A percentile compares a stretch with the other conserved stretches of the same genome.
These are phyloP conservation scores for Phytopythium delawarense DNA, from an alignment of 352 stramenopile genomes.

Conservation along the genomic window DNA sequence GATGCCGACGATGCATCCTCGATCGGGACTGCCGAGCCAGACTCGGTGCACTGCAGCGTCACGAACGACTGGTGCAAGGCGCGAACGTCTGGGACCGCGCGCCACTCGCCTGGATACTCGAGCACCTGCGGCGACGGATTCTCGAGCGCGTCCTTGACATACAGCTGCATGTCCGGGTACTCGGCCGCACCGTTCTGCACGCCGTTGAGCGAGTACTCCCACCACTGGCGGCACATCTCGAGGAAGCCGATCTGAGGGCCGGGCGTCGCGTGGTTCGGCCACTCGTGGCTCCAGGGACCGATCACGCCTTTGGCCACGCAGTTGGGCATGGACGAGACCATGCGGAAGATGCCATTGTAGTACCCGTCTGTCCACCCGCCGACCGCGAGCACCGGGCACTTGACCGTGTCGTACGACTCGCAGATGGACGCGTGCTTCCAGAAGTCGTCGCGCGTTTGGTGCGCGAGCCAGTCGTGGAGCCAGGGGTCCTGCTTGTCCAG, in stretches of 20 bases:
- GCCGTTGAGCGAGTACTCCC: constrained; percentile 34
- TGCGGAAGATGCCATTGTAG: constrained; percentile 42
- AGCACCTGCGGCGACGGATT: constrained; percentile 29
- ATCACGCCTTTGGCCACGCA: constrained; percentile 36
- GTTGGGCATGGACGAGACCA: constrained; percentile 31
- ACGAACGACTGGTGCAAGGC: constrained; percentile 33
- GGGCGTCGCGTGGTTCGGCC: constrained; percentile 38
- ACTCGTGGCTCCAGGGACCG: constrained; percentile 51
- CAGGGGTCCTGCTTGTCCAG: constrained; percentile 40
- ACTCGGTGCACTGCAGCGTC: constrained; percentile 21
- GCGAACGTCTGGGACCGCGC: constrained; percentile 22
- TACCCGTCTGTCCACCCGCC: constrained; percentile 49
- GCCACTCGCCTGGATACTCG: constrained; percentile 40
- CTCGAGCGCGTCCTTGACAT: constrained; percentile 35
- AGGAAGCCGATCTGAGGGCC: constrained; percentile 43
- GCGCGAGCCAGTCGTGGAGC: constrained; percentile 43
- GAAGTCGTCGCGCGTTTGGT: constrained; percentile 41
- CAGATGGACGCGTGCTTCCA: constrained; percentile 46
- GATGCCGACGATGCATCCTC: constrained; percentile 6
- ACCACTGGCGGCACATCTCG: constrained; percentile 46
- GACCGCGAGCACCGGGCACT: constrained; percentile 37
- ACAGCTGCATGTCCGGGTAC: constrained; percentile 44
- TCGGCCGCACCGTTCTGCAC: constrained; percentile 14
- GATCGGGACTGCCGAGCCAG: constrained; percentile 7
- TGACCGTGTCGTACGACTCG: constrained; percentile 28